These are phyloP conservation scores for Cenchrus fungigraminus DNA, from an alignment of 176 grass and related monocot genomes.

Conservation along the genomic window DNA sequence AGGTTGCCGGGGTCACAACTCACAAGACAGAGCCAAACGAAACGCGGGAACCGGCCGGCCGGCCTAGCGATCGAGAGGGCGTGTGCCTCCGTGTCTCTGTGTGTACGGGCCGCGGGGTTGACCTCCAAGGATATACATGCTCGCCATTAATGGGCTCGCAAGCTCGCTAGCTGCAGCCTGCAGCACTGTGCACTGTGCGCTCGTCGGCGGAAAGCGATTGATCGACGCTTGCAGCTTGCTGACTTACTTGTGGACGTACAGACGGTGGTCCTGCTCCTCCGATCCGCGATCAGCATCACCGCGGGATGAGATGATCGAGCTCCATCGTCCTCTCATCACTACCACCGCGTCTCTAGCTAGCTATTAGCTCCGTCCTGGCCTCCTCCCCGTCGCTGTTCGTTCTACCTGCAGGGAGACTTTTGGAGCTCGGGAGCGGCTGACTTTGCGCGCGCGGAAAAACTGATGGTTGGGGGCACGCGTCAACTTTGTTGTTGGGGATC, in stretches of 20 bases:
- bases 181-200: not conserved
- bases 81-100: not conserved
- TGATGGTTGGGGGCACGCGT: not conserved
- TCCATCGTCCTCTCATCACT: not conserved
- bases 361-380: too few species aligned
- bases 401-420: conserved; percentile 30
- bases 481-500: conserved; percentile 11
- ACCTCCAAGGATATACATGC: not conserved
- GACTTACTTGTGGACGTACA: not conserved
- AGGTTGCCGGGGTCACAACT: not conserved
- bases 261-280: not conserved
- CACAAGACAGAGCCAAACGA: too few species aligned
- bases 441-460: not conserved
- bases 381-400: not conserved
- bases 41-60: not conserved
- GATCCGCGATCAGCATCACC: conserved; percentile 3
- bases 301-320: not conserved
- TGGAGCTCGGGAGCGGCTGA: conserved; percentile 30
- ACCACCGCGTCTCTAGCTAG: not conserved
- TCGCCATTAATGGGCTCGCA: conserved; percentile 49
- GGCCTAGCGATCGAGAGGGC: not conserved
- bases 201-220: conserved; percentile 41
- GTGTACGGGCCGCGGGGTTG: conserved; percentile 31
- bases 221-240: not conserved
- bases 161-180: not conserved